Evolutionary conservation across 805 yeast genomes (phyloP).

Genomic region (Kodamaea laetipori): DNA sequence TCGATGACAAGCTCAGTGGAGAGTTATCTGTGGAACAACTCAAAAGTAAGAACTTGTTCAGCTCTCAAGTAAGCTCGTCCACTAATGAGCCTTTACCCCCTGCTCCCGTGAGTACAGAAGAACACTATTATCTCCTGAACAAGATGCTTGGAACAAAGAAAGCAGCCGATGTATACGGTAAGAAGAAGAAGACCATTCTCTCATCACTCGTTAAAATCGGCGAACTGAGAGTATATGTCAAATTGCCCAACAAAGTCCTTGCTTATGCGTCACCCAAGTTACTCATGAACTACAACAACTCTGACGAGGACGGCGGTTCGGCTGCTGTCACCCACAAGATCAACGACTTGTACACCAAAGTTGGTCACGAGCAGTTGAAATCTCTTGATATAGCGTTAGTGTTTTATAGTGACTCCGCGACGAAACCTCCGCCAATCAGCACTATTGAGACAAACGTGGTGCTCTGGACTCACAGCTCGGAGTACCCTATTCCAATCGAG

Average conservation of each 20-base stretch:
- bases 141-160: slow-evolving; percentile 32
- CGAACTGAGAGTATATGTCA: slow-evolving; percentile 32
- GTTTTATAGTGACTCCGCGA: slow-evolving; percentile 27
- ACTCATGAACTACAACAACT: slow-evolving; percentile 38
- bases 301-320: slow-evolving; percentile 13
- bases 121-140: slow-evolving; percentile 17
- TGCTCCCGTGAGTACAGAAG: background rate
- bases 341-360: slow-evolving; percentile 34
- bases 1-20: slow-evolving; percentile 31
- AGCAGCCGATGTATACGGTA: slow-evolving; percentile 30
- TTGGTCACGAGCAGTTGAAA: slow-evolving; percentile 23
- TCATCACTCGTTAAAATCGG: slow-evolving; percentile 38
- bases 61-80: background rate
- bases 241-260: slow-evolving; percentile 36
- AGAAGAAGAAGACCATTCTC: slow-evolving; percentile 40
- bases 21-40: slow-evolving; percentile 32
- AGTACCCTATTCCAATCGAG: slow-evolving; percentile 42
- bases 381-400: slow-evolving; percentile 30
- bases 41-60: slow-evolving; percentile 35
- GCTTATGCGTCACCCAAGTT: slow-evolving; percentile 41
- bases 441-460: slow-evolving; percentile 39
- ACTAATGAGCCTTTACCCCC: background rate
- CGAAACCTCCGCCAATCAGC: slow-evolving; percentile 37
- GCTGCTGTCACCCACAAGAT: slow-evolving; percentile 28
- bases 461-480: slow-evolving; percentile 44